Evolutionary conservation across 148 eudicot species (phyloP).

Genomic region (Spergularia marina): DNA sequence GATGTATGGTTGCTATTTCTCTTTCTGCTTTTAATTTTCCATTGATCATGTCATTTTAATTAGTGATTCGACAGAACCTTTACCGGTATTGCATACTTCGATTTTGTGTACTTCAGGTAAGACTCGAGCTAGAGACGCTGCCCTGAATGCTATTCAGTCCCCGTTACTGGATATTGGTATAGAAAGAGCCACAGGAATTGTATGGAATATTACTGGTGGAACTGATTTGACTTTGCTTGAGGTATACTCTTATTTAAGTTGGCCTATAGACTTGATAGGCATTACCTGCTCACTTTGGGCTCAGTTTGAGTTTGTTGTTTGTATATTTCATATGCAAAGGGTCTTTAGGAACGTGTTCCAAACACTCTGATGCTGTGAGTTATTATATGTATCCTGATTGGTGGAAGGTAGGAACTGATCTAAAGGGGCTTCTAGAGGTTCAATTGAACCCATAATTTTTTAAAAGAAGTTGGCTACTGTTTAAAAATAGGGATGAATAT

Average conservation of each 20-base stretch:
- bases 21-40: not conserved
- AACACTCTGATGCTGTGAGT: too few species aligned
- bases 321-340: not conserved
- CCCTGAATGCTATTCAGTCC: conserved; percentile 94
- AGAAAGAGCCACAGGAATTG: conserved; percentile 99
- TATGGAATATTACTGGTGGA: conserved; percentile 99
- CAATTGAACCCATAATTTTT: too few species aligned
- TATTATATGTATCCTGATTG: too few species aligned
- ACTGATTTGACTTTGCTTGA: conserved; percentile 89
- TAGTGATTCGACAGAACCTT: not conserved
- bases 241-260: conserved; percentile 42
- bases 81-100: not conserved
- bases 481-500: too few species aligned
- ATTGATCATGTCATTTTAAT: not conserved
- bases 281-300: not conserved
- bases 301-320: not conserved
- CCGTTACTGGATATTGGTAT: conserved; percentile 95
- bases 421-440: too few species aligned
- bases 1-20: not conserved
- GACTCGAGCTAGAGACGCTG: conserved; percentile 99
- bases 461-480: too few species aligned
- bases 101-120: conserved; percentile 49
- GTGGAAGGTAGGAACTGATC: too few species aligned
- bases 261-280: not conserved
- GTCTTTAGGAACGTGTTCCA: too few species aligned